A percentile compares a stretch with the other conserved stretches of the same genome.
Conservation (phyloP, 495 filamentous ascomycete genomes). For the Aspergillus funiculosus region DNA sequence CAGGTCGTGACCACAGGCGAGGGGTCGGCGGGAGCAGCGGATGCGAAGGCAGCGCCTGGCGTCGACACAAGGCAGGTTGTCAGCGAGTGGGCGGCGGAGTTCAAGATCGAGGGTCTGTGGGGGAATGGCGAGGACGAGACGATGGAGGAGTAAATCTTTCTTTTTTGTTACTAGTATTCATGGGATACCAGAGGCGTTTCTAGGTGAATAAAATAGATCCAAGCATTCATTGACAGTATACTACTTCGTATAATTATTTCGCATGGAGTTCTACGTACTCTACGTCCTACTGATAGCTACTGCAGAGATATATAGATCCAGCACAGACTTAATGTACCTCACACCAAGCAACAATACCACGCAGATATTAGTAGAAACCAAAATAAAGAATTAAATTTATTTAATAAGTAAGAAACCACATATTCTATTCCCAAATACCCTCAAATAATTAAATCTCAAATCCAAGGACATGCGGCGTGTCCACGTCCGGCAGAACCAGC, state of each 20-base stretch:
- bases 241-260: neutral
- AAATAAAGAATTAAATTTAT: too few species aligned
- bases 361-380: too few species aligned
- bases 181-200: slow-evolving; percentile 7
- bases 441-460: neutral
- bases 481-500: neutral
- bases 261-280: neutral
- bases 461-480: neutral
- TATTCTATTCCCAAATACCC: too few species aligned
- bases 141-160: slow-evolving; percentile 38
- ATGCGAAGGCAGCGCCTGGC: slow-evolving; percentile 25
- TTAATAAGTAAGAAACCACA: too few species aligned
- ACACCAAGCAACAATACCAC: too few species aligned
- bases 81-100: slow-evolving; percentile 89
- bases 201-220: slow-evolving; percentile 3
- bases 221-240: neutral
- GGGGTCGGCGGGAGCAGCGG: slow-evolving; percentile 23
- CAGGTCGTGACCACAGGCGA: slow-evolving; percentile 43
- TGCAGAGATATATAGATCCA: too few species aligned
- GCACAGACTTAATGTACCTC: too few species aligned
- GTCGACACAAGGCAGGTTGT: slow-evolving; percentile 81
- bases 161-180: neutral
- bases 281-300: too few species aligned
- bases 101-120: slow-evolving; percentile 93
- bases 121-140: slow-evolving; percentile 53